Evolutionary conservation across 768 basidiomycete species (phyloP), one percentile per base, ranked within the genome.

Genomic region (Lentinula sp.): DNA sequence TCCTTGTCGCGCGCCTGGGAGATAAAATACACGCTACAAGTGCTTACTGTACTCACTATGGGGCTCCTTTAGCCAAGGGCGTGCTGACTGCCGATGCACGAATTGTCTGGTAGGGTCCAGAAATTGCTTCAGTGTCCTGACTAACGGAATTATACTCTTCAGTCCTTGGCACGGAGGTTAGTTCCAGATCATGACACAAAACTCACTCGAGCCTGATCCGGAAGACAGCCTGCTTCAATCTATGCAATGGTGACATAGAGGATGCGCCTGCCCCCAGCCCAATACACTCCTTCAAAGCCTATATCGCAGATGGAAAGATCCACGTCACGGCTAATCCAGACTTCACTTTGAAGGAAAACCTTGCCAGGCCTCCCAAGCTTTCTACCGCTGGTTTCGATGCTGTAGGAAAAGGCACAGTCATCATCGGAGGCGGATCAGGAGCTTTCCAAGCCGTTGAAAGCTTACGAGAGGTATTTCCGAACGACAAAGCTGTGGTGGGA

Each of bases 11-110:
- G 57, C 85, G 87, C 55, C 72, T 95, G 16, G 88, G 87, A 32
- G 86, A 88, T 66, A 83, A 87, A 65, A 75, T 93, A 1, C 79
- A 89, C 65, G 90, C 92, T 5, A 94, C 89, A 0, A 87, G 85
- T 62, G 90, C 90, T 2, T 89, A 84, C 72, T 96, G 94, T 73
- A 95, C 93, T 1, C 94, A 96, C 71, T 95, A 94, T 69, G 94
- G 94, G 10, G 93, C 93, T 2, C 92, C 93, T 1, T 79, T 95
- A 2, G 85, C 79, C 4, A 93, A 92, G 71, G 93, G 93, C 56
- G 86, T 93, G 9, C 76, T 94, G 59, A 83, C 87, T 7, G 80
- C 87, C 37, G 88, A 90, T 70, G 93, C 90, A 9, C 76, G 89
- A 62, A 82, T 95, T 18, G 84, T 89, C 53, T 95, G 93, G 87